These are phyloP conservation scores for Niveomyces coronatus DNA, from an alignment of 2,329 filamentous ascomycete species.

Conservation along the genomic window DNA sequence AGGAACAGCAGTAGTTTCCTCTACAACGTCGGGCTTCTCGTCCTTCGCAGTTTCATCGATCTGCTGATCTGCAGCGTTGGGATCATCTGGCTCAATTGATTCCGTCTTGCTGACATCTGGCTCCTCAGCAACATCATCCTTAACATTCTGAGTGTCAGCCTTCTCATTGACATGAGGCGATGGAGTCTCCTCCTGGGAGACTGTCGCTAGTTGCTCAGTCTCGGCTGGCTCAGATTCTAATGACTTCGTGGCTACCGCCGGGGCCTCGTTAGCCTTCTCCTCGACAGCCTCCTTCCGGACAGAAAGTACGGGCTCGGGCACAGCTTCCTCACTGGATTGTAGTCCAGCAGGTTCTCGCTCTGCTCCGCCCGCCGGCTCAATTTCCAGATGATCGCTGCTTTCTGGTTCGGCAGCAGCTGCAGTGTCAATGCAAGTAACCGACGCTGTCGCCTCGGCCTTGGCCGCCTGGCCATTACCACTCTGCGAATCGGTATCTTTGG, in stretches of 20 bases:
- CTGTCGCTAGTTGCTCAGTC: not conserved
- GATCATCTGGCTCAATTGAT: not conserved
- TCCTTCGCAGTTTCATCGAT: no score
- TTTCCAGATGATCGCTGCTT: no score
- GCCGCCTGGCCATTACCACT: no score
- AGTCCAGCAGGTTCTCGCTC: slow-evolving; percentile 6
- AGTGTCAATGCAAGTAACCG: not conserved
- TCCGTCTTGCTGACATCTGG: not conserved
- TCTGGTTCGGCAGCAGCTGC: not conserved
- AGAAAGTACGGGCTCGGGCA: not conserved
- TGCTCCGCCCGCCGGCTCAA: not conserved
- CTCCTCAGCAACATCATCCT: not conserved
- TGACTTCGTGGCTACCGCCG: not conserved
- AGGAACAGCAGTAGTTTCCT: no score
- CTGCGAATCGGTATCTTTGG: no score
- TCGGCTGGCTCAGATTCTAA: not conserved
- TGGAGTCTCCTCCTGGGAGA: not conserved
- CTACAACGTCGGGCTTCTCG: no score
- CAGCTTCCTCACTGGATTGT: slow-evolving; percentile 1
- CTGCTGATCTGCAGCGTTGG: no score
- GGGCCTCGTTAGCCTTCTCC: not conserved
- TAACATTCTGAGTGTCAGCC: no score
- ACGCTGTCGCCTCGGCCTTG: not conserved
- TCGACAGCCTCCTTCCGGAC: not conserved
- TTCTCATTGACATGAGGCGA: not conserved